phyloP scores from a whole-genome alignment of 2,329 filamentous ascomycete species.

The Scedosporium aurantiacum region DNA sequence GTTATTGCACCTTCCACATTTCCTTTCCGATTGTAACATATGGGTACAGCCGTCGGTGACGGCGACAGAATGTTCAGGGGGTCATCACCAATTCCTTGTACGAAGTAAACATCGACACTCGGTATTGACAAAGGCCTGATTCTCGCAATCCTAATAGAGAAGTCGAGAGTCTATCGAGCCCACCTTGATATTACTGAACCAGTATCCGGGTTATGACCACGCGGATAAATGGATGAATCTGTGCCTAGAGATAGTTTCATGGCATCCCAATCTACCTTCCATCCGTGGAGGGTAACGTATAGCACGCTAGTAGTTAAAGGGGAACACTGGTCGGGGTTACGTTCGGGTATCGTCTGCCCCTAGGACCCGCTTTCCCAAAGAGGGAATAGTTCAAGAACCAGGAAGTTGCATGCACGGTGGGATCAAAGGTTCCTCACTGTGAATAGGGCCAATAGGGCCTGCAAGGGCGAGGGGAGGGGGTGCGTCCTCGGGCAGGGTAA shows the following conservation, averaged over 20 bases:
- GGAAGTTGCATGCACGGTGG: neutral
- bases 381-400: neutral
- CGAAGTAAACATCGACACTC: too few species aligned
- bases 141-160: neutral
- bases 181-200: neutral
- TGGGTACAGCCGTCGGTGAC: too few species aligned
- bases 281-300: neutral
- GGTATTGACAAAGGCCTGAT: neutral
- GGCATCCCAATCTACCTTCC: neutral
- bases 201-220: neutral
- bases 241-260: neutral
- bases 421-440: conserved; percentile 2
- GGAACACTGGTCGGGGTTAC: neutral
- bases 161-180: neutral
- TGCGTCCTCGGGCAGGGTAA: neutral
- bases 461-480: neutral
- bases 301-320: neutral
- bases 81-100: too few species aligned
- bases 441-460: neutral
- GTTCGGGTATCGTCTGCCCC: conserved; percentile 2
- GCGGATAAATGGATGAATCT: neutral
- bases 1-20: too few species aligned
- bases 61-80: too few species aligned
- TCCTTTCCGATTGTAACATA: too few species aligned
- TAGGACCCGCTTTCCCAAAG: neutral